Percentiles rank a stretch among this genome's conserved stretches.
Evolutionary conservation across 208 protist species (phyloP).

Genomic region (Spongospora subterranea): DNA sequence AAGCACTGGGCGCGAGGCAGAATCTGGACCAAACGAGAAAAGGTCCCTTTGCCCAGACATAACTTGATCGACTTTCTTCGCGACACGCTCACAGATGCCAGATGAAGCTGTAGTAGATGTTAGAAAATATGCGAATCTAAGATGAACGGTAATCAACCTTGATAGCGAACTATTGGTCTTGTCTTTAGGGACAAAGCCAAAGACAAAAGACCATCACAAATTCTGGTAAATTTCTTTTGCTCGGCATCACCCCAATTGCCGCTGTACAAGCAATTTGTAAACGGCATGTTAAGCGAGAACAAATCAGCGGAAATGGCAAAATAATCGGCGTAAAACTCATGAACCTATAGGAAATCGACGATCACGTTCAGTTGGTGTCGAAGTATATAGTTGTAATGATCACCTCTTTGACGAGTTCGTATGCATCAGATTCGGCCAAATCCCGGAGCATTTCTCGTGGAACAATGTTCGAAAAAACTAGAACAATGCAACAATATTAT

Average conservation of each 20-base stretch:
- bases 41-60: slow-evolving; percentile 57
- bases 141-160: slow-evolving; percentile 3
- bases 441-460: slow-evolving; percentile 23
- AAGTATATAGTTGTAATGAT: slow-evolving; percentile 11
- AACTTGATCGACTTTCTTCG: slow-evolving; percentile 54
- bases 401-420: slow-evolving; percentile 61
- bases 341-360: slow-evolving; percentile 55
- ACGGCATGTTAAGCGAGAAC: slow-evolving; percentile 55
- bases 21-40: slow-evolving; percentile 60
- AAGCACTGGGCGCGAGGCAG: slow-evolving; percentile 54
- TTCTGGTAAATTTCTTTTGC: slow-evolving; percentile 36
- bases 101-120: neutral
- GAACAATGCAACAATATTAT: neutral
- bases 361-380: neutral
- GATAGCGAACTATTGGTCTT: slow-evolving; percentile 62
- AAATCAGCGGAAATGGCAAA: slow-evolving; percentile 53
- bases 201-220: slow-evolving; percentile 56
- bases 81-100: slow-evolving; percentile 4
- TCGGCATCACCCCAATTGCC: slow-evolving; percentile 52
- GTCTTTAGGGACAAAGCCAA: slow-evolving; percentile 59
- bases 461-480: slow-evolving; percentile 66
- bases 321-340: slow-evolving; percentile 68
- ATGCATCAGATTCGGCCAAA: slow-evolving; percentile 61
- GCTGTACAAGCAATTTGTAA: slow-evolving; percentile 6
- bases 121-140: neutral